Evolutionary conservation across 1,284 basidiomycete species (phyloP), one percentile per base, ranked within the genome.

Genomic region (Farysia itapuensis): DNA sequence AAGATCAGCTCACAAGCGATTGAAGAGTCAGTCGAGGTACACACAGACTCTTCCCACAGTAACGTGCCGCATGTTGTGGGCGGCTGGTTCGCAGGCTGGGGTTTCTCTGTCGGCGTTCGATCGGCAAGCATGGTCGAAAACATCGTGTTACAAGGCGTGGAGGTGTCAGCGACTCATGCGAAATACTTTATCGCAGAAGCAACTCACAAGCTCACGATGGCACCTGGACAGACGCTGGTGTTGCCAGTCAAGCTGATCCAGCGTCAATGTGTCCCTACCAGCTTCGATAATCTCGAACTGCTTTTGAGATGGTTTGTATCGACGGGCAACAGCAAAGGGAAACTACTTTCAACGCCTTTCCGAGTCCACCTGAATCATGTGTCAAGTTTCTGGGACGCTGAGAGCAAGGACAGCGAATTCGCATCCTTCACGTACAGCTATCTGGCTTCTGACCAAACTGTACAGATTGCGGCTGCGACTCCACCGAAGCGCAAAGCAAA

Each of bases 381-480:
- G 16, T 33, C 38, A 1, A 43, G 43, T 11, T 63, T 63, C 23
- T 51, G 47, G 43, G 22, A 49, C 14, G n/a, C 43, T 0, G 22
- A 41, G 14, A 39, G 45, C 24, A 36, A 22, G 28, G 45, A 50
- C 7, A 20, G 43, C 1, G 46, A 46, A 31, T 45, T 42, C 32
- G 30, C 46, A 13, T 39, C 44, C 1, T 58, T 49, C 37, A 44
- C 43, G 33, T 49, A 37, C 35, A 57, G 46, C 48, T 46, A 61
- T 13, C 46, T 50, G 3, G 46, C 46, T 8, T 19, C 39, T 13
- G 39, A 53, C 13, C 18, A 35, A 1, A 37, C 52, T 0, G 43
- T 44, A 1, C 46, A 57, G 21, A 19, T 41, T 18, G 39, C 39
- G 3, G 51, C 43, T 2, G 51, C 36, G 71, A 43, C 80, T 2